Conservation (phyloP, 1,284 basidiomycete species). For the Pseudozyma sp. region DNA sequence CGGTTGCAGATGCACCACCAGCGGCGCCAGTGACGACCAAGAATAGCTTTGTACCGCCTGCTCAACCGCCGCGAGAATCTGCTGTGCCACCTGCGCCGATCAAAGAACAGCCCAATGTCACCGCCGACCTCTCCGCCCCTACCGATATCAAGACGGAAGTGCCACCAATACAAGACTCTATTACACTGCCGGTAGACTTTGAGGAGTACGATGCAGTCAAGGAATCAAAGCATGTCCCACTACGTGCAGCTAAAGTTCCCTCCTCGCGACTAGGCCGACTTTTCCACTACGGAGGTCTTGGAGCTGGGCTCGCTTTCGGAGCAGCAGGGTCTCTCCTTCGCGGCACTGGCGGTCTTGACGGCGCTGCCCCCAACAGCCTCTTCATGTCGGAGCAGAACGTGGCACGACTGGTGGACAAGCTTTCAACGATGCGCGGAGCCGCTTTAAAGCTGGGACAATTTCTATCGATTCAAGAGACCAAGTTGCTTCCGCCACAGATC, state of each 20-base stretch:
- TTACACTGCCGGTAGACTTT: conserved; percentile 3
- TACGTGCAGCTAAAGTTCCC: conserved; percentile 64
- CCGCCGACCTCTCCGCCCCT: not conserved
- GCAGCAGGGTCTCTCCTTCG: conserved; percentile 60
- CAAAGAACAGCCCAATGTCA: not conserved
- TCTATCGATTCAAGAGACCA: conserved; percentile 87
- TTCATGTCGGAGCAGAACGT: conserved; percentile 76
- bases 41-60: not conserved
- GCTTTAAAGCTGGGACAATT: conserved; percentile 97
- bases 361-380: conserved; percentile 11
- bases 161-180: conserved; percentile 1
- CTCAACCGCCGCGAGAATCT: not conserved
- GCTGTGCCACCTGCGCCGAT: not conserved
- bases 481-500: conserved; percentile 81
- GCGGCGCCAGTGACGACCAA: not conserved
- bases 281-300: conserved; percentile 66
- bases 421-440: conserved; percentile 94
- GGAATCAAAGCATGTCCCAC: conserved; percentile 51
- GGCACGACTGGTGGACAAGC: conserved; percentile 86
- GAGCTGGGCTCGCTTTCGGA: conserved; percentile 66
- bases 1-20: not conserved
- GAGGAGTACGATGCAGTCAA: conserved; percentile 65
- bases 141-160: not conserved
- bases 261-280: conserved; percentile 66
- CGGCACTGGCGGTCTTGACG: conserved; percentile 20